Percentiles rank a stretch among this genome's conserved stretches.
These are phyloP conservation scores for Xylaria castorea DNA, from an alignment of 495 filamentous ascomycete species.

Conservation along the genomic window DNA sequence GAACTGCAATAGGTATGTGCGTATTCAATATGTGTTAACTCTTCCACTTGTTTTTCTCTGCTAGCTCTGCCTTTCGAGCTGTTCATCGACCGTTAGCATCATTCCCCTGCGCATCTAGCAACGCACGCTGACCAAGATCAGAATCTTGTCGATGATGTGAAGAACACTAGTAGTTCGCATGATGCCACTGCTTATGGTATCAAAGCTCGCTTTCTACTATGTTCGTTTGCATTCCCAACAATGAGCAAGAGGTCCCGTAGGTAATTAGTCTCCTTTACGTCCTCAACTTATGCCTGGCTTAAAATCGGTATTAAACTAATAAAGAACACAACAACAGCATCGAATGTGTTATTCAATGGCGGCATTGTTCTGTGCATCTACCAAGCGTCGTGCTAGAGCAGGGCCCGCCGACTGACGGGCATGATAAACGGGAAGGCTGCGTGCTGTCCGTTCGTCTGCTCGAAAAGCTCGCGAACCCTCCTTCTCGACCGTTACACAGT, in stretches of 20 bases:
- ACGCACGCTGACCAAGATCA: background rate
- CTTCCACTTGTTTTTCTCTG: background rate
- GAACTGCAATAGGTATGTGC: background rate
- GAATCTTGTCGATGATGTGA: background rate
- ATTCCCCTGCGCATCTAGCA: background rate
- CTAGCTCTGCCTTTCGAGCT: background rate
- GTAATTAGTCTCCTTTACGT: background rate
- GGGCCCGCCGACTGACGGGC: background rate
- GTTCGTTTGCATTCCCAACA: background rate
- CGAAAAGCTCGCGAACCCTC: slow-evolving; percentile 10
- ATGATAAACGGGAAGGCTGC: background rate
- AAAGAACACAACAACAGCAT: background rate
- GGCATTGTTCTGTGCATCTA: background rate
- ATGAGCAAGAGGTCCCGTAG: background rate
- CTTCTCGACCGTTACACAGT: slow-evolving; percentile 13
- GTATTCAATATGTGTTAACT: background rate
- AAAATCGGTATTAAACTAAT: background rate
- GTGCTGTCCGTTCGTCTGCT: slow-evolving; percentile 15
- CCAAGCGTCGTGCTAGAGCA: slow-evolving; percentile 4
- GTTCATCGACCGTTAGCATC: background rate
- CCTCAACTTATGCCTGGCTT: background rate
- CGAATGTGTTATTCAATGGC: background rate
- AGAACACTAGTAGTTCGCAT: background rate
- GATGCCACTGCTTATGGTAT: background rate
- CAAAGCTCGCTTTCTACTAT: background rate